These are phyloP conservation scores for Litchi chinensis DNA, from an alignment of 345 rosid genomes.

Conservation along the genomic window DNA sequence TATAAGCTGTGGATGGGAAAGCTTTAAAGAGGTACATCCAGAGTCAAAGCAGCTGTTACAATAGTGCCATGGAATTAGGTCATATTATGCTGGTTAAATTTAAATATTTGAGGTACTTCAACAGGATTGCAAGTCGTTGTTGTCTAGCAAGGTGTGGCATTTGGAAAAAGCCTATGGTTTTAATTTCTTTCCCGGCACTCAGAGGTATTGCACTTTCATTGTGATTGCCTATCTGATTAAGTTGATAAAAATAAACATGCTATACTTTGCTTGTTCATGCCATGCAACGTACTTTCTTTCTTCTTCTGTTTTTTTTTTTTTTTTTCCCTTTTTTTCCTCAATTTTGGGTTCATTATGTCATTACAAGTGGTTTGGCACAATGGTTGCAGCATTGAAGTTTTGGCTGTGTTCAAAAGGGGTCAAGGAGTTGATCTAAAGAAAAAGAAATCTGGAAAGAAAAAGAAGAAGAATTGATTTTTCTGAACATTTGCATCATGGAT, in stretches of 20 bases:
- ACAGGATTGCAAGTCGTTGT: conserved; percentile 82
- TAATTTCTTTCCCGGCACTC: conserved; percentile 94
- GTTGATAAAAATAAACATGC: background rate
- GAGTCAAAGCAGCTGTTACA: conserved; percentile 1
- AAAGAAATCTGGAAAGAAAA: conserved; percentile 61
- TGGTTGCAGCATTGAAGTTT: conserved; percentile 73
- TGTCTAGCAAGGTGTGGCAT: conserved; percentile 69
- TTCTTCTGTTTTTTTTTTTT: background rate
- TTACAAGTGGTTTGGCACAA: conserved; percentile 9
- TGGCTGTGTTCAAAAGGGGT: conserved; percentile 74
- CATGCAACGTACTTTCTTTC: background rate
- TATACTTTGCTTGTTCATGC: background rate
- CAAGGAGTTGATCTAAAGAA: conserved; percentile 46
- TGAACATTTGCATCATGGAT: background rate
- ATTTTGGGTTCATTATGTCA: background rate
- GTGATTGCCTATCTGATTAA: background rate
- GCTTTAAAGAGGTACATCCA: conserved; percentile 79
- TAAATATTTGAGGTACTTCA: conserved; percentile 10
- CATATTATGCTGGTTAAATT: conserved; percentile 10
- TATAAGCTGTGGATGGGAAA: conserved; percentile 98
- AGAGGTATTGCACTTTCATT: conserved; percentile 50
- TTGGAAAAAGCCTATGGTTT: conserved; percentile 88
- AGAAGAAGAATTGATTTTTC: conserved; percentile 42
- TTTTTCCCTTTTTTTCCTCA: background rate
- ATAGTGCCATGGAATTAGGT: conserved; percentile 7